Conservation (phyloP, 148 eudicot genomes). For the Amaranthus hypochondriacus region DNA sequence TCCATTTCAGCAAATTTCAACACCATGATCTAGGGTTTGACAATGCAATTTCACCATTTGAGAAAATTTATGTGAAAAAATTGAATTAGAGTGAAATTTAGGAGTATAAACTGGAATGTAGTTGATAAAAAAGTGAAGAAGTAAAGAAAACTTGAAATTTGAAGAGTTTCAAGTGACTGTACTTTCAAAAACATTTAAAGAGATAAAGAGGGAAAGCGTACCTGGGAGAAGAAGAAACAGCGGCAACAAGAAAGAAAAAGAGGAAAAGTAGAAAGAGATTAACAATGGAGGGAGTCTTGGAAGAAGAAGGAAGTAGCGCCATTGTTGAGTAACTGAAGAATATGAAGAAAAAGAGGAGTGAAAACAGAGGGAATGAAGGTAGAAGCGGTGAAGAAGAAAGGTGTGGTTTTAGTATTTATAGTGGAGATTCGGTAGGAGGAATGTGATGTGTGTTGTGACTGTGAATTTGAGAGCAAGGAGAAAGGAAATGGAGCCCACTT, state of each 20-base stretch:
- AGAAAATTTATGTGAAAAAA: neutral
- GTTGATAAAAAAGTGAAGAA: neutral
- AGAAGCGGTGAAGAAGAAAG: slow-evolving; percentile 10
- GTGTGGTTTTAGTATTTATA: slow-evolving; percentile 24
- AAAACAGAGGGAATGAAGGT: neutral
- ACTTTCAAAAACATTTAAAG: too few species aligned
- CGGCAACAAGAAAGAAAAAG: neutral
- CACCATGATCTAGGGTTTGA: too few species aligned
- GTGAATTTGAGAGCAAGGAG: too few species aligned
- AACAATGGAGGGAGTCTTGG: slow-evolving; percentile 11
- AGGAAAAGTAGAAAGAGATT: slow-evolving; percentile 20
- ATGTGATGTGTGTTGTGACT: too few species aligned
- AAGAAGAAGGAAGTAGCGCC: slow-evolving; percentile 14
- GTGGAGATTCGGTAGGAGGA: too few species aligned
- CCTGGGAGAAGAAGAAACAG: slow-evolving; percentile 11
- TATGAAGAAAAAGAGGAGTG: neutral
- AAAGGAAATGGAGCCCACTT: too few species aligned
- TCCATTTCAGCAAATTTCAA: neutral
- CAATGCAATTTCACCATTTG: neutral
- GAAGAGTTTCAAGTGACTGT: too few species aligned
- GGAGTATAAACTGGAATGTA: neutral
- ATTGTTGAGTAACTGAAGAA: slow-evolving; percentile 12
- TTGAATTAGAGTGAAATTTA: too few species aligned
- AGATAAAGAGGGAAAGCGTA: neutral
- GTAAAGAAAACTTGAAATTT: neutral